A percentile compares a stretch with the other conserved stretches of the same genome.
These are phyloP conservation scores for Naegleria lovaniensis DNA, from an alignment of 208 protist genomes.

Conservation along the genomic window DNA sequence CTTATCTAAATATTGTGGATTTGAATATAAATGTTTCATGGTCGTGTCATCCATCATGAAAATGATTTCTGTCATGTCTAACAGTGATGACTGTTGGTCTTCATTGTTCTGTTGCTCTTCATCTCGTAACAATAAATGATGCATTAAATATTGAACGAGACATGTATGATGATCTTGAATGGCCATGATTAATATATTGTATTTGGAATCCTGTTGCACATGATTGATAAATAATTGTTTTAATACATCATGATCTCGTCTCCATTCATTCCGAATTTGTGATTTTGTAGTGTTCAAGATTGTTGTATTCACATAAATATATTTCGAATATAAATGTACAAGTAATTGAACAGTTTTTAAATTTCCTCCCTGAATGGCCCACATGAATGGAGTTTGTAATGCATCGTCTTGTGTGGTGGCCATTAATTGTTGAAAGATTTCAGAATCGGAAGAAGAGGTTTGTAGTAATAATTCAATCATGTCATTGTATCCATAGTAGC, in stretches of 20 bases:
- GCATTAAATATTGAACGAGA: conserved; percentile 6
- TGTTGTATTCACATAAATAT: too few species aligned
- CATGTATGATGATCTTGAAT: background rate
- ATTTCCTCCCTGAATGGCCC: background rate
- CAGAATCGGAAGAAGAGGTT: background rate
- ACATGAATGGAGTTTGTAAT: background rate
- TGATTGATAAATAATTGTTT: background rate
- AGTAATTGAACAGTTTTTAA: background rate
- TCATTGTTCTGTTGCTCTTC: too few species aligned
- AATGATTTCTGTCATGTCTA: too few species aligned
- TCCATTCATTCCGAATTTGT: too few species aligned
- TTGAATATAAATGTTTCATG: background rate
- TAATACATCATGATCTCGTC: background rate
- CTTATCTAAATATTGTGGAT: background rate
- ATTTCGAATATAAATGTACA: background rate
- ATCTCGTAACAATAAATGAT: background rate
- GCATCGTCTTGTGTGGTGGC: background rate
- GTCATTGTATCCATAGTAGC: background rate
- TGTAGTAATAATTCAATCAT: background rate
- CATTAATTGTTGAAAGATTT: background rate
- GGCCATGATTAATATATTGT: background rate
- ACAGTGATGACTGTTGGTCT: too few species aligned
- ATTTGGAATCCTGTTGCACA: background rate
- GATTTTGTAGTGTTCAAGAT: too few species aligned
- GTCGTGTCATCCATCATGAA: background rate